Percentiles rank a stretch among this genome's conserved stretches.
Evolutionary conservation across 169 alveolate species (phyloP).

Genomic region (Cytauxzoon felis): DNA sequence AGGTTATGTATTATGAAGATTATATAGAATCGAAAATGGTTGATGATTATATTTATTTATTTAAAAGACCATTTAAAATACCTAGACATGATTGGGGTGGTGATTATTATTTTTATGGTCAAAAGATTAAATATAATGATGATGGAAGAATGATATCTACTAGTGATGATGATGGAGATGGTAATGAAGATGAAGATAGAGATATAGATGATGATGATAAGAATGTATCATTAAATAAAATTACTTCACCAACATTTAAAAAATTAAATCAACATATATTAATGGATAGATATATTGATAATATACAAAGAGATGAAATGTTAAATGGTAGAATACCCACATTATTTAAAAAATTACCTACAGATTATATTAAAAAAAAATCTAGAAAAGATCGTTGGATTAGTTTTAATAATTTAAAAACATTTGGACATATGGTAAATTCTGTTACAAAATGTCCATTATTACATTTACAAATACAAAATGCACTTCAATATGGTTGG

Average conservation of each 20-base stretch:
- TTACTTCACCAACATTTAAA: background rate
- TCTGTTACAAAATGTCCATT: conserved; percentile 62
- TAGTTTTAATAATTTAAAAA: conserved; percentile 41
- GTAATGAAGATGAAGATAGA: background rate
- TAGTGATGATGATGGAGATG: background rate
- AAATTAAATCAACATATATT: conserved; percentile 25
- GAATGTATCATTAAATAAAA: background rate
- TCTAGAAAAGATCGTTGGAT: conserved; percentile 52
- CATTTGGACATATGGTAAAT: conserved; percentile 52
- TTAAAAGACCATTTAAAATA: conserved; percentile 31
- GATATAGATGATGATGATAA: background rate
- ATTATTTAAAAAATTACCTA: conserved; percentile 9
- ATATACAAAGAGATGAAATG: conserved; percentile 33
- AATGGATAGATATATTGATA: conserved; percentile 9
- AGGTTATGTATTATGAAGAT: conserved; percentile 55
- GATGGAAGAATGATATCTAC: no score
- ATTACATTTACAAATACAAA: conserved; percentile 30
- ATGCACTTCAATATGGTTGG: conserved; percentile 38
- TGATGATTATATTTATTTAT: conserved; percentile 36
- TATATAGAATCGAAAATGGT: conserved; percentile 35
- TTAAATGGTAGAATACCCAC: conserved; percentile 36
- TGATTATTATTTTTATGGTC: conserved; percentile 40
- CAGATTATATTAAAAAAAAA: conserved; percentile 7
- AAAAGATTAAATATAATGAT: conserved; percentile 4
- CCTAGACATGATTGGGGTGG: conserved; percentile 66